Conservation (phyloP, 2,329 filamentous ascomycete species). For the Chaetomium strumarium region DNA sequence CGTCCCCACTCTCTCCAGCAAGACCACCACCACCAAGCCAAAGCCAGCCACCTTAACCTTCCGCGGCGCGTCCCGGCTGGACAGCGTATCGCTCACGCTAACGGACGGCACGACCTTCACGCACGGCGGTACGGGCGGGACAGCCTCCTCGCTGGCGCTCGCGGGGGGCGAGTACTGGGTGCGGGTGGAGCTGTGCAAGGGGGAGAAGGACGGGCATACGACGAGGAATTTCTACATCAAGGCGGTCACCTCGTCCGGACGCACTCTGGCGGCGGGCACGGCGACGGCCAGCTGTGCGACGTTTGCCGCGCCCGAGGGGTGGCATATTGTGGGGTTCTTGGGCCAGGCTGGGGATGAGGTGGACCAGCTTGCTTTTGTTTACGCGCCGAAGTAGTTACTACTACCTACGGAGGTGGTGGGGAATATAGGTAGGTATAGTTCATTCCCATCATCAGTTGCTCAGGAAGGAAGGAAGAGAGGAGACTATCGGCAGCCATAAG, state of each 20-base stretch:
- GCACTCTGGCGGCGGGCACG: conserved; percentile 40
- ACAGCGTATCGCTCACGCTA: conserved; percentile 44
- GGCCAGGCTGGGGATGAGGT: conserved; percentile 50
- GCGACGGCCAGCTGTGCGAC: conserved; percentile 42
- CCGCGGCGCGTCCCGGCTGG: conserved; percentile 43
- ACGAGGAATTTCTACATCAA: conserved; percentile 52
- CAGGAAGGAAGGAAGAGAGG: no score
- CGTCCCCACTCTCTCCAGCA: conserved; percentile 34
- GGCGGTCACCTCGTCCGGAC: conserved; percentile 45
- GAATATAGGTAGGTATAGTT: no score
- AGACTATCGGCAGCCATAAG: no score
- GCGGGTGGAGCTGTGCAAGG: conserved; percentile 45
- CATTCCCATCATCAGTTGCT: no score
- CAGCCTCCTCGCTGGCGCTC: conserved; percentile 38
- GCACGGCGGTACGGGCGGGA: conserved; percentile 51
- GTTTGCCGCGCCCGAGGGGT: conserved; percentile 42
- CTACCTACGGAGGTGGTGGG: no score
- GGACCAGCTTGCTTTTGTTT: conserved; percentile 47
- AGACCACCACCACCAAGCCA: conserved; percentile 29
- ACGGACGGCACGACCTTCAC: conserved; percentile 41
- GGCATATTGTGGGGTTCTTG: conserved; percentile 48
- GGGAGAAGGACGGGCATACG: conserved; percentile 33
- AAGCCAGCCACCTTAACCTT: conserved; percentile 38
- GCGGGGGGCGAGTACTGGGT: conserved; percentile 43
- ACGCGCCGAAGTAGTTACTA: conserved; percentile 33